Percentiles rank a stretch among this genome's conserved stretches.
Conservation (phyloP, 148 eudicot species). For the Limonium bicolor region DNA sequence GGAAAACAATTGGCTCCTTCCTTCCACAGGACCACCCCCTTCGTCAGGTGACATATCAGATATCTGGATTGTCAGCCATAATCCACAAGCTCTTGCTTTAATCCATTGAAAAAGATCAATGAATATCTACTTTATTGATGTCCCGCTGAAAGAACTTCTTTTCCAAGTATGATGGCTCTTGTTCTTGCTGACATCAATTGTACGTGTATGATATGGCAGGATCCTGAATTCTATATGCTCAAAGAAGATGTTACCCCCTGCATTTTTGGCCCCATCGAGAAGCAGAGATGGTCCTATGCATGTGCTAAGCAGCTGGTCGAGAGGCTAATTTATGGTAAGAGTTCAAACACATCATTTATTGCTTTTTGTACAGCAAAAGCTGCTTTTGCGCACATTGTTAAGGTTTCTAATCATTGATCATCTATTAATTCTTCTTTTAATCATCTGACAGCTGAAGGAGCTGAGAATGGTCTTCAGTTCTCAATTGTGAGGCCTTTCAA, state of each 20-base stretch:
- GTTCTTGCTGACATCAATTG: too few species aligned
- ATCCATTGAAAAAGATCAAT: too few species aligned
- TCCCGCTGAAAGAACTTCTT: too few species aligned
- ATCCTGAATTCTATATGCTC: constrained; percentile 67
- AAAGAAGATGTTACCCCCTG: constrained; percentile 84
- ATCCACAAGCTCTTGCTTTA: too few species aligned
- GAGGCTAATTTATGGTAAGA: constrained; percentile 74
- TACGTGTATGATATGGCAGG: constrained; percentile 22
- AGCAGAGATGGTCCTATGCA: constrained; percentile 98
- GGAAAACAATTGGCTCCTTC: constrained; percentile 78
- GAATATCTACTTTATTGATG: too few species aligned
- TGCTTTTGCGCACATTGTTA: not conserved
- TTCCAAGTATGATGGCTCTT: too few species aligned
- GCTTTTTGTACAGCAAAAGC: too few species aligned
- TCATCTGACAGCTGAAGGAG: constrained; percentile 67
- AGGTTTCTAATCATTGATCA: not conserved
- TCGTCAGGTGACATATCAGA: constrained; percentile 42
- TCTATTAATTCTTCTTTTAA: not conserved
- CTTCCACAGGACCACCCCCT: constrained; percentile 78
- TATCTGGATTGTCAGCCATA: constrained; percentile 6
- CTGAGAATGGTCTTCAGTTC: constrained; percentile 84
- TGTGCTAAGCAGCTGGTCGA: constrained; percentile 94
- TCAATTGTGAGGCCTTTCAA: constrained; percentile 91
- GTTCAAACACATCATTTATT: too few species aligned
- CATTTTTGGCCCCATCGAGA: constrained; percentile 89